A percentile compares a stretch with the other conserved stretches of the same genome.
These are phyloP conservation scores for Cornus controversa DNA, from an alignment of 148 eudicot genomes.

Conservation along the genomic window DNA sequence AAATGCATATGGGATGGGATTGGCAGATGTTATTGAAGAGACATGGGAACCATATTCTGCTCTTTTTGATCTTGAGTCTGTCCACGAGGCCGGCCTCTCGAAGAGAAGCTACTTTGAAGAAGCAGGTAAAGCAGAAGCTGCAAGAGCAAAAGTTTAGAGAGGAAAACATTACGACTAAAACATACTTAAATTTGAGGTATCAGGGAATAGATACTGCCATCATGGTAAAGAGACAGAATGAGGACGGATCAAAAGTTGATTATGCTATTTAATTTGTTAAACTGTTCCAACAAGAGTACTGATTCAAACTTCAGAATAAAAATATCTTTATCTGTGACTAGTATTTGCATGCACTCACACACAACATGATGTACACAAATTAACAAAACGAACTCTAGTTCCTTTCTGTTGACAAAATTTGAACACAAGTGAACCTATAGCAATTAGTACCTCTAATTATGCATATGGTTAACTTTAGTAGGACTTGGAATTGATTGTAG, in stretches of 20 bases:
- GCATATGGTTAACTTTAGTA: too few species aligned
- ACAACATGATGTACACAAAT: too few species aligned
- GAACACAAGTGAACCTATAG: too few species aligned
- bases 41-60: slow-evolving; percentile 90
- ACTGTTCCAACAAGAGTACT: slow-evolving; percentile 85
- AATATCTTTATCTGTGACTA: slow-evolving; percentile 71
- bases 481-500: too few species aligned
- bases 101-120: slow-evolving; percentile 60
- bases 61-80: slow-evolving; percentile 63
- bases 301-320: slow-evolving; percentile 83
- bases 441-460: too few species aligned
- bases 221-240: slow-evolving; percentile 66
- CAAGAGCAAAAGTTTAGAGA: slow-evolving; percentile 73
- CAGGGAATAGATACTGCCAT: slow-evolving; percentile 97
- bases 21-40: slow-evolving; percentile 97
- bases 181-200: slow-evolving; percentile 83
- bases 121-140: slow-evolving; percentile 68
- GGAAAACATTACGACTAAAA: slow-evolving; percentile 60
- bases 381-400: too few species aligned
- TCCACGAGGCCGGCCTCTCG: slow-evolving; percentile 65
- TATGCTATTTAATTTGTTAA: slow-evolving; percentile 76
- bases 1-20: slow-evolving; percentile 99
- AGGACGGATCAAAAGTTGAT: slow-evolving; percentile 56
- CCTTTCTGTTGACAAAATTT: too few species aligned
- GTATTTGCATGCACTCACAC: too few species aligned